A percentile compares a stretch with the other conserved stretches of the same genome.
Conservation (phyloP, 768 basidiomycete genomes). For the Lentinula boryana region DNA sequence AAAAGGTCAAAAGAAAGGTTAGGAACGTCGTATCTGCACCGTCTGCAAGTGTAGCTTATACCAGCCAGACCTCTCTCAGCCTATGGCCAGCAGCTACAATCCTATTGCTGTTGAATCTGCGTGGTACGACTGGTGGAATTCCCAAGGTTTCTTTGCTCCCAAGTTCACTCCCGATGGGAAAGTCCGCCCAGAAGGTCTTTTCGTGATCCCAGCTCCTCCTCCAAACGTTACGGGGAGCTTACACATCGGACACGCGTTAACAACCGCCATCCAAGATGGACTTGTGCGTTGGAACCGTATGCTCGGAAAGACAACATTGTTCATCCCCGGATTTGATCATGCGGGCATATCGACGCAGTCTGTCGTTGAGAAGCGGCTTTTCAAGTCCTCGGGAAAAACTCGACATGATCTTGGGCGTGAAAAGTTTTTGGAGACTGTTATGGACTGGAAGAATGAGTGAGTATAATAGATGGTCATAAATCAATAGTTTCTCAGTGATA, state of each 20-base stretch:
- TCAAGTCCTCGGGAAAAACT: slow-evolving; percentile 75
- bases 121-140: slow-evolving; percentile 98
- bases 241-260: slow-evolving; percentile 94
- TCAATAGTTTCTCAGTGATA: background rate
- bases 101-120: slow-evolving; percentile 91
- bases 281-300: slow-evolving; percentile 96
- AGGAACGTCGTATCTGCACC: slow-evolving; percentile 9
- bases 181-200: slow-evolving; percentile 57
- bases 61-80: slow-evolving; percentile 66
- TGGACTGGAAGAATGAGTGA: slow-evolving; percentile 97
- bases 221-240: slow-evolving; percentile 96
- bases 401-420: slow-evolving; percentile 95
- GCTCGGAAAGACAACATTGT: slow-evolving; percentile 87
- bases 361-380: slow-evolving; percentile 90
- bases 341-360: slow-evolving; percentile 98
- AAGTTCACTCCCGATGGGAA: slow-evolving; percentile 51
- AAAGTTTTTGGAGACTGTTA: slow-evolving; percentile 82
- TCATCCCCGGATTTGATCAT: slow-evolving; percentile 94
- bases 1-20: slow-evolving; percentile 92
- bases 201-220: slow-evolving; percentile 87
- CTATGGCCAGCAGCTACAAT: slow-evolving; percentile 93
- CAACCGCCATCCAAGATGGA: slow-evolving; percentile 85
- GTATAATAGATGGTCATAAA: slow-evolving; percentile 21
- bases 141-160: slow-evolving; percentile 87
- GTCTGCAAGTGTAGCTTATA: background rate